Conservation (phyloP, 2,329 filamentous ascomycete species). For the Acrodontium crateriforme region DNA sequence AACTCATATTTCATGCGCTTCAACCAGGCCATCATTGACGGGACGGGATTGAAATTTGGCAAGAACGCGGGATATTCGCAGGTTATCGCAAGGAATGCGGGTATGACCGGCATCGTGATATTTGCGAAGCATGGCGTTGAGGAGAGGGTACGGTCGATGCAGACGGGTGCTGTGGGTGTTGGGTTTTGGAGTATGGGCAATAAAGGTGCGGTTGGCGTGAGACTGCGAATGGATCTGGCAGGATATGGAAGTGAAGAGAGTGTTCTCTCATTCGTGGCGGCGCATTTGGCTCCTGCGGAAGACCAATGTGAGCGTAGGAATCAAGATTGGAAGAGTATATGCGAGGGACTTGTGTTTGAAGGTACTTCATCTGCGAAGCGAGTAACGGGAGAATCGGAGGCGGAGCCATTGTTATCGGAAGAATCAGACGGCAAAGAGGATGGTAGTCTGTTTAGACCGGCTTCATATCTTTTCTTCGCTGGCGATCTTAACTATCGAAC, state of each 20-base stretch:
- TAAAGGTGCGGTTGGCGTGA: conserved; percentile 78
- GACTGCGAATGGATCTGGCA: conserved; percentile 44
- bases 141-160: conserved; percentile 47
- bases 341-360: conserved; percentile 61
- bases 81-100: conserved; percentile 58
- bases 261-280: conserved; percentile 70
- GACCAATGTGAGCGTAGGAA: conserved; percentile 62
- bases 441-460: conserved; percentile 53
- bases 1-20: conserved; percentile 62
- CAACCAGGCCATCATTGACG: conserved; percentile 45
- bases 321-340: conserved; percentile 75
- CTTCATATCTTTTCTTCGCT: conserved; percentile 67
- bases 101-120: conserved; percentile 81
- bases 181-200: conserved; percentile 84
- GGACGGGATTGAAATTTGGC: conserved; percentile 40
- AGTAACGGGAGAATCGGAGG: conserved; percentile 3
- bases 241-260: conserved; percentile 22
- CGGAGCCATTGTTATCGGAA: conserved; percentile 22
- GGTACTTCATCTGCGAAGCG: conserved; percentile 1
- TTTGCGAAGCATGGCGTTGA: conserved; percentile 54
- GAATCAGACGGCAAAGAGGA: conserved; percentile 5
- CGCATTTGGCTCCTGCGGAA: conserved; percentile 83
- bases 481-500: conserved; percentile 96
- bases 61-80: conserved; percentile 51
- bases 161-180: conserved; percentile 71